Percentiles rank a stretch among this genome's conserved stretches.
phyloP scores from a whole-genome alignment of 306 rosid species.

The Rosa lucieae region DNA sequence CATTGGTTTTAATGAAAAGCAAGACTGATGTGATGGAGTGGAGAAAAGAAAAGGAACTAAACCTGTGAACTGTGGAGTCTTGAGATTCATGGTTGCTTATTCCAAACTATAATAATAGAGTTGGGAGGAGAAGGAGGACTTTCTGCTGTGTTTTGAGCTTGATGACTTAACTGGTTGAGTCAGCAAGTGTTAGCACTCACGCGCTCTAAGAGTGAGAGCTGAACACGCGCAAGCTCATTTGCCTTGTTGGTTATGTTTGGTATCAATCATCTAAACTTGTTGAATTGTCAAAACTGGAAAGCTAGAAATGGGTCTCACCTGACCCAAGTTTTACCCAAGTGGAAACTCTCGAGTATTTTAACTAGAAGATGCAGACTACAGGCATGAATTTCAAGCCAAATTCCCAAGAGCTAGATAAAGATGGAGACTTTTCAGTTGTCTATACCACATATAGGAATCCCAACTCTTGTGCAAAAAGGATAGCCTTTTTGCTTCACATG shows the following conservation, averaged over 20 bases:
- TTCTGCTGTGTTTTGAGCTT: constrained; percentile 9
- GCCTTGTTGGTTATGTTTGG: neutral
- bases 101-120: neutral
- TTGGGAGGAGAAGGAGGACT: neutral
- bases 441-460: neutral
- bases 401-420: neutral
- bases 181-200: neutral
- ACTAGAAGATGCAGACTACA: too few relatives aligned
- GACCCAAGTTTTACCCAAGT: neutral
- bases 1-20: neutral
- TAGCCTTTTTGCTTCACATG: neutral
- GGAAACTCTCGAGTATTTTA: too few relatives aligned
- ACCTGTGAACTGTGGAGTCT: neutral
- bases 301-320: neutral
- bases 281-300: neutral
- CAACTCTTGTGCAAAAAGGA: neutral
- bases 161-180: constrained; percentile 8
- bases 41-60: neutral
- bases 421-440: neutral
- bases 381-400: neutral
- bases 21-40: neutral
- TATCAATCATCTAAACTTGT: neutral
- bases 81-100: neutral
- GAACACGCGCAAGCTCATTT: neutral
- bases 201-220: neutral